Percentiles rank a stretch among this genome's conserved stretches.
Evolutionary conservation across 495 filamentous ascomycete species (phyloP).

Genomic region (Tuber magnatum): DNA sequence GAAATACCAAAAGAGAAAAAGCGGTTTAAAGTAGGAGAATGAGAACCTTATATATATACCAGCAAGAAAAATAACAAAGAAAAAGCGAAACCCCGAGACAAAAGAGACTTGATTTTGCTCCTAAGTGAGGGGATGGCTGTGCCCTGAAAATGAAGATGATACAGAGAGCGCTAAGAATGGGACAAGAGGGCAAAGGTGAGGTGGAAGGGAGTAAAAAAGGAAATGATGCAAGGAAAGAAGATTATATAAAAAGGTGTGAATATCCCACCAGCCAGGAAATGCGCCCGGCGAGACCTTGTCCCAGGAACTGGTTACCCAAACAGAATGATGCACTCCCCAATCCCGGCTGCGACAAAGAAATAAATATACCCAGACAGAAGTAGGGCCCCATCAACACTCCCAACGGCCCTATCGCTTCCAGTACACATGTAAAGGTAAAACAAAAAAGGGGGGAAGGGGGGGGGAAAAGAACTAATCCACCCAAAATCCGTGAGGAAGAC

Average conservation of each 20-base stretch:
- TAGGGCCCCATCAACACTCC: not conserved
- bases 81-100: not conserved
- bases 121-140: not conserved
- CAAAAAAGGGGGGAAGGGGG: not conserved
- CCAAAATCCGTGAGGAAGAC: conserved; percentile 14
- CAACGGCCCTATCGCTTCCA: not conserved
- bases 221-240: not conserved
- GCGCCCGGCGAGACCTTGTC: not conserved
- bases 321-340: not conserved
- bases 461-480: conserved; percentile 19
- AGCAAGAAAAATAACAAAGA: conserved; percentile 6
- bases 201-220: not conserved
- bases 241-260: conserved; percentile 2
- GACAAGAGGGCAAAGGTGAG: not conserved
- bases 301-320: not conserved
- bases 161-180: not conserved
- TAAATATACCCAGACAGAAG: not conserved
- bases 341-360: not conserved
- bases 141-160: not conserved
- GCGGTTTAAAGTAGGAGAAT: not conserved
- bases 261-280: not conserved
- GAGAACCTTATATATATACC: not conserved
- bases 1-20: not conserved
- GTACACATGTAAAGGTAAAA: conserved; percentile 11
- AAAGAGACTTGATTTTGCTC: not conserved